Conservation (phyloP, 1,139 yeast genomes). For the Hyphopichia buzzinii region DNA sequence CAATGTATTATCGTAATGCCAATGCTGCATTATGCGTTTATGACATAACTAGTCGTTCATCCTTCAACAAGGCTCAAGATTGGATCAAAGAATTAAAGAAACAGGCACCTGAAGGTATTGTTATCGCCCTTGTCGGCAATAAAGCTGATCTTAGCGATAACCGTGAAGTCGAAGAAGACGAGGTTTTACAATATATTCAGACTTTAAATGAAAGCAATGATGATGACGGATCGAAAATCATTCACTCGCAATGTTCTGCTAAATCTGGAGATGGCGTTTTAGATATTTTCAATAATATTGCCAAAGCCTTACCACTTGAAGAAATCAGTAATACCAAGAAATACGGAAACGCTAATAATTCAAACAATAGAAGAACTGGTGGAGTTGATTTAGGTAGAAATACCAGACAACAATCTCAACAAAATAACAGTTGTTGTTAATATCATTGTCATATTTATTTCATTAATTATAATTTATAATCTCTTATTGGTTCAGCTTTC, state of each 20-base stretch:
- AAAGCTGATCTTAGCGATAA: conserved; percentile 65
- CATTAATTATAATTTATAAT: neutral
- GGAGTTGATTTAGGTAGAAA: conserved; percentile 42
- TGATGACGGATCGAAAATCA: conserved; percentile 12
- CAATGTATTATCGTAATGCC: conserved; percentile 50
- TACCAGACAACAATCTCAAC: conserved; percentile 19
- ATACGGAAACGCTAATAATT: conserved; percentile 13
- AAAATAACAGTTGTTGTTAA: conserved; percentile 27
- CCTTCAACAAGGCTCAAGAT: conserved; percentile 84
- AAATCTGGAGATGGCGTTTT: conserved; percentile 47
- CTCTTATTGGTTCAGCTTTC: neutral
- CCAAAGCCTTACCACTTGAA: conserved; percentile 45
- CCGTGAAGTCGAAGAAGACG: conserved; percentile 45
- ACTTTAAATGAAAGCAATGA: conserved; percentile 27
- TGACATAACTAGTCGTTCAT: conserved; percentile 44
- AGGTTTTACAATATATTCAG: conserved; percentile 34
- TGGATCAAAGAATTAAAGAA: conserved; percentile 96
- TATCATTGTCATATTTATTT: neutral
- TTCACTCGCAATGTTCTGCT: conserved; percentile 47
- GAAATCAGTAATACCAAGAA: conserved; percentile 27
- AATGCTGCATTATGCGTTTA: conserved; percentile 38
- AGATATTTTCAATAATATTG: conserved; percentile 41
- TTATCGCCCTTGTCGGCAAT: conserved; percentile 88
- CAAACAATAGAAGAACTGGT: conserved; percentile 20
- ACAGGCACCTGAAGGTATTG: conserved; percentile 81